Evolutionary conservation across 179 eudicot species (phyloP).

Genomic region (Beta lomatogona): DNA sequence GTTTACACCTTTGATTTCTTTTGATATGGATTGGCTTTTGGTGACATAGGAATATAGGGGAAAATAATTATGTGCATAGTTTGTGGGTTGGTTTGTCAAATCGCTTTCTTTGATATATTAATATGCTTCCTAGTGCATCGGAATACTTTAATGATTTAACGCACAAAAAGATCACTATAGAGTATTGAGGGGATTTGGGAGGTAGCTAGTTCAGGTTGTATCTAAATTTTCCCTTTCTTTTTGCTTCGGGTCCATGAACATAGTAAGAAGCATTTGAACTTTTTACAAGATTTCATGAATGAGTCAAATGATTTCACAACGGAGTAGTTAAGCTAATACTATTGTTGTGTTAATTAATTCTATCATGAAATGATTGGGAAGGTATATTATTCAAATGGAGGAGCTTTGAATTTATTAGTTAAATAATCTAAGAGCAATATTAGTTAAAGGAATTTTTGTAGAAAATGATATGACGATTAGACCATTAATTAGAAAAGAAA

Average conservation of each 20-base stretch:
- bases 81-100: background rate
- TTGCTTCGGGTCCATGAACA: background rate
- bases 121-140: conserved; percentile 6
- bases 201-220: conserved; percentile 3
- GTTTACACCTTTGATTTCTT: background rate
- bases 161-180: background rate
- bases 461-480: no score
- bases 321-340: background rate
- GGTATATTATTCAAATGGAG: no score
- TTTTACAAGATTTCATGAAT: background rate
- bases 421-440: no score
- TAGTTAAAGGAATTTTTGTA: no score
- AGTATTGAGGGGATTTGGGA: conserved; percentile 1
- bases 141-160: background rate
- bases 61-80: background rate
- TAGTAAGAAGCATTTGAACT: background rate
- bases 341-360: background rate
- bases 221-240: conserved; percentile 1
- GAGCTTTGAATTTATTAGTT: no score
- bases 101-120: background rate
- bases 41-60: background rate
- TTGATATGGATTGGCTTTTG: conserved; percentile 2
- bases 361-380: background rate
- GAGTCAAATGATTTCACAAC: background rate
- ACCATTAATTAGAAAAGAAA: no score